Evolutionary conservation across 1,139 yeast genomes (phyloP).

Genomic region (Yamadazyma blattariae): DNA sequence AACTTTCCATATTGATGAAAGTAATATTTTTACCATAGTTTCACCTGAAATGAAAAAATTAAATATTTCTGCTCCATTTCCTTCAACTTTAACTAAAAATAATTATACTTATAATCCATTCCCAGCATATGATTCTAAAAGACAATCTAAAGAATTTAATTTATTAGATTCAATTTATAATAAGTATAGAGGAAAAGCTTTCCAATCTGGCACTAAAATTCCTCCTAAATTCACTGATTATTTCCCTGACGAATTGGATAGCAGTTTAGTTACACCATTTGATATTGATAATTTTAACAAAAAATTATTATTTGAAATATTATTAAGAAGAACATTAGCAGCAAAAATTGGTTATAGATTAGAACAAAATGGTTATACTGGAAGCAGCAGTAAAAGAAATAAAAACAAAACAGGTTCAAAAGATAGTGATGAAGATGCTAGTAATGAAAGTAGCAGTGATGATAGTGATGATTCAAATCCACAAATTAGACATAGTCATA

Average conservation of each 20-base stretch:
- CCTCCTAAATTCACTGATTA: constrained; percentile 29
- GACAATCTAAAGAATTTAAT: constrained; percentile 7
- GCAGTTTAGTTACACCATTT: constrained; percentile 17
- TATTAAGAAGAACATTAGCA: constrained; percentile 41
- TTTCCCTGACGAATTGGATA: constrained; percentile 29
- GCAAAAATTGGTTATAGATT: constrained; percentile 42
- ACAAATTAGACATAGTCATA: constrained; percentile 14
- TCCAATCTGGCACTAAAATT: constrained; percentile 17
- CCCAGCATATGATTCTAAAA: neutral
- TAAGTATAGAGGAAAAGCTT: constrained; percentile 28
- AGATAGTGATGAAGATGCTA: neutral
- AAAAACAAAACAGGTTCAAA: neutral
- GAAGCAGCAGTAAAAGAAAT: too few species aligned
- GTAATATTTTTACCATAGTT: constrained; percentile 8
- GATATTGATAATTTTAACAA: constrained; percentile 32
- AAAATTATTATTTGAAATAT: constrained; percentile 33
- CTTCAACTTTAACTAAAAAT: constrained; percentile 14
- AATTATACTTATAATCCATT: constrained; percentile 5
- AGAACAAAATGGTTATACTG: constrained; percentile 16
- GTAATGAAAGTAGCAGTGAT: constrained; percentile 1
- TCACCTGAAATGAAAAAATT: constrained; percentile 7
- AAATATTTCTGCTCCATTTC: constrained; percentile 18
- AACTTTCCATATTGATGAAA: constrained; percentile 8
- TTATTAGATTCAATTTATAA: constrained; percentile 20
- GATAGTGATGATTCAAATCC: constrained; percentile 6